Percentiles rank a stretch among this genome's conserved stretches.
Conservation (phyloP, 2,329 filamentous ascomycete genomes). For the Cyphellophora europaea region DNA sequence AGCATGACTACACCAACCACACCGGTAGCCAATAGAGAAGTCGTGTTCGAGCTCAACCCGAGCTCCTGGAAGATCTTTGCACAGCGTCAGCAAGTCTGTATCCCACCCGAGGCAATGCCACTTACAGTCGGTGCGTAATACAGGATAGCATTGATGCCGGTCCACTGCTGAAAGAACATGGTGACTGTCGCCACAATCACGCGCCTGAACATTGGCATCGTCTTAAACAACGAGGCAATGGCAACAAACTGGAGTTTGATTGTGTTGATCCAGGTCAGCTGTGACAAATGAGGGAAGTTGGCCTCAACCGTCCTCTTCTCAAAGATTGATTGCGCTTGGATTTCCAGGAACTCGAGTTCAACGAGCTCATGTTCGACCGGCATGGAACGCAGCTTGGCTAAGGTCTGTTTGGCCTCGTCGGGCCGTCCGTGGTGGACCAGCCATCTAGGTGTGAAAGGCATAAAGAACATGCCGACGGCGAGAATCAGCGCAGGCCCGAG, state of each 20-base stretch:
- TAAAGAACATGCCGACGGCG: slow-evolving; percentile 60
- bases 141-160: slow-evolving; percentile 37
- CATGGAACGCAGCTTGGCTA: slow-evolving; percentile 53
- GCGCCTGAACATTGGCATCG: slow-evolving; percentile 36
- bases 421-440: slow-evolving; percentile 62
- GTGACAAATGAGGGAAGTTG: slow-evolving; percentile 56
- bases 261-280: slow-evolving; percentile 52
- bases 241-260: slow-evolving; percentile 54
- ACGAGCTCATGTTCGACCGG: slow-evolving; percentile 11
- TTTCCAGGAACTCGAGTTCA: slow-evolving; percentile 62
- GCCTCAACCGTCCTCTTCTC: slow-evolving; percentile 63
- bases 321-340: slow-evolving; percentile 68
- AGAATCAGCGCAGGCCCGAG: slow-evolving; percentile 58
- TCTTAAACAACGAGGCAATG: slow-evolving; percentile 27
- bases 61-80: slow-evolving; percentile 25
- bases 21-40: slow-evolving; percentile 27
- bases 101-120: no score
- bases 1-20: slow-evolving; percentile 29
- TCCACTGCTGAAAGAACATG: slow-evolving; percentile 39
- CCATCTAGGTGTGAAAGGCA: slow-evolving; percentile 73
- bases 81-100: no score
- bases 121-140: slow-evolving; percentile 29
- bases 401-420: slow-evolving; percentile 53
- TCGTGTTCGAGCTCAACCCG: slow-evolving; percentile 22
- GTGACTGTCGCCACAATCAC: slow-evolving; percentile 27